Percentiles rank a stretch among this genome's conserved stretches.
Conservation (phyloP, 805 yeast genomes). For the Isabelozyma rhagii region DNA sequence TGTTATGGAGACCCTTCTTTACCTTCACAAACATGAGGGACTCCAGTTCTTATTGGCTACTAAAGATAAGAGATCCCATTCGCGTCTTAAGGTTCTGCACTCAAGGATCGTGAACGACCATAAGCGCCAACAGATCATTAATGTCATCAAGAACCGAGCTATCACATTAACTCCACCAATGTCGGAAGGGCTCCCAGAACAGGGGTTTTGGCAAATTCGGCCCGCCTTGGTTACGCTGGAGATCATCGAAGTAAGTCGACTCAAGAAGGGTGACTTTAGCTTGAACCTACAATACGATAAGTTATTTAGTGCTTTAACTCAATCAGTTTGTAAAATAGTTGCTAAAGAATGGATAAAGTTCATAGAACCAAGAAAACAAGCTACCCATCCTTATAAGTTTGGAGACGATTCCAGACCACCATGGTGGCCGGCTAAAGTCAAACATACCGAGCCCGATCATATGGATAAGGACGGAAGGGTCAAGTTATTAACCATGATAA, state of each 20-base stretch:
- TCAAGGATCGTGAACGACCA: neutral
- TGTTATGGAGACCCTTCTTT: neutral
- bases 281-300: slow-evolving; percentile 10
- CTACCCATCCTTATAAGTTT: slow-evolving; percentile 57
- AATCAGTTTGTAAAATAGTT: slow-evolving; percentile 49
- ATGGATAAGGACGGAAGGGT: slow-evolving; percentile 57
- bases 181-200: neutral
- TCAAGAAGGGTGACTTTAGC: slow-evolving; percentile 2
- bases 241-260: slow-evolving; percentile 1
- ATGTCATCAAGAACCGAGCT: neutral
- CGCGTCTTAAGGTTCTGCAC: neutral
- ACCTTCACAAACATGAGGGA: neutral
- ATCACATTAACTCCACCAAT: slow-evolving; percentile 7
- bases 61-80: neutral
- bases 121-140: neutral
- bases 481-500: slow-evolving; percentile 41
- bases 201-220: slow-evolving; percentile 5
- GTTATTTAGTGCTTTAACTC: slow-evolving; percentile 17
- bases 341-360: slow-evolving; percentile 67
- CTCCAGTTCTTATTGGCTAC: neutral
- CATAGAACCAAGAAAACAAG: slow-evolving; percentile 66
- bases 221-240: slow-evolving; percentile 7
- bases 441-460: slow-evolving; percentile 76
- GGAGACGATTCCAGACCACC: slow-evolving; percentile 50
- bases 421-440: slow-evolving; percentile 68